Conservation (phyloP, 495 filamentous ascomycete genomes). For the Xylaria longipes region DNA sequence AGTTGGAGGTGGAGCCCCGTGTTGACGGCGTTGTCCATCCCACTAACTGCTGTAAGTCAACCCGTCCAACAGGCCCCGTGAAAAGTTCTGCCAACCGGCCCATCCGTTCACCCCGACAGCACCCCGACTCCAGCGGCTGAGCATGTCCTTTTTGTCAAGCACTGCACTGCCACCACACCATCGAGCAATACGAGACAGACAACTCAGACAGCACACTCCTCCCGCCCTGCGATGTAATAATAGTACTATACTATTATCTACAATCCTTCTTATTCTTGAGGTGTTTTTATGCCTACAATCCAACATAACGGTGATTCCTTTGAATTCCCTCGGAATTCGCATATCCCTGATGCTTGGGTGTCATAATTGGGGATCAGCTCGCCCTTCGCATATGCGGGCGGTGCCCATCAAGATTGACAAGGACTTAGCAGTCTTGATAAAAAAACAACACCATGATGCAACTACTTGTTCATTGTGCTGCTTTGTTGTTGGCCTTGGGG, state of each 20-base stretch:
- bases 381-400: neutral
- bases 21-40: slow-evolving; percentile 12
- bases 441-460: neutral
- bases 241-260: neutral
- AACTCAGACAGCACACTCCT: slow-evolving; percentile 9
- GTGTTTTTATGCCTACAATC: neutral
- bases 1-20: slow-evolving; percentile 21
- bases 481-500: neutral
- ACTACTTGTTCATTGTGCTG: neutral
- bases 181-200: slow-evolving; percentile 20
- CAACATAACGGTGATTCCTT: neutral
- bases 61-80: neutral
- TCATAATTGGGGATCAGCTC: neutral
- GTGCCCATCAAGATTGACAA: neutral
- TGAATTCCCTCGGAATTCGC: neutral
- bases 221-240: neutral
- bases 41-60: neutral
- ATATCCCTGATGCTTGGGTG: neutral
- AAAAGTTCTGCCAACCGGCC: neutral
- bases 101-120: neutral
- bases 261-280: neutral
- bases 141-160: slow-evolving; percentile 10
- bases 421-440: neutral
- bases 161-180: slow-evolving; percentile 26
- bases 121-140: slow-evolving; percentile 3